phyloP scores from a whole-genome alignment of 305 asterid species.

The Fraxinus xanthoxyloides region DNA sequence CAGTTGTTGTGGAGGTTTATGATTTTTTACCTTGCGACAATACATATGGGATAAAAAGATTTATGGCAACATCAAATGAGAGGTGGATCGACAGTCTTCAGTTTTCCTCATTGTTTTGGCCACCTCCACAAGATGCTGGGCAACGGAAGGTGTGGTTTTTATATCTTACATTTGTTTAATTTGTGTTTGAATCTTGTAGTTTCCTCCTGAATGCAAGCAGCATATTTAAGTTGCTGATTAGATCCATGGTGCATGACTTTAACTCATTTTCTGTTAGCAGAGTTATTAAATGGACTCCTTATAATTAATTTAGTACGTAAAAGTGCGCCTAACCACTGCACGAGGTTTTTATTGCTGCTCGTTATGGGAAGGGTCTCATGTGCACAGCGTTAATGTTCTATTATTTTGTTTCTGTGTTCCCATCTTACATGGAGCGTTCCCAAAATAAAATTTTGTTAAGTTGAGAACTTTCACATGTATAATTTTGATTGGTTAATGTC shows the following conservation, averaged over 20 bases:
- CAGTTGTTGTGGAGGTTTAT: slow-evolving; percentile 31
- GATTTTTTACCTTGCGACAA: slow-evolving; percentile 29
- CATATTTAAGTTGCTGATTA: background rate
- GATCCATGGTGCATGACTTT: background rate
- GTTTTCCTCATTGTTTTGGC: slow-evolving; percentile 92
- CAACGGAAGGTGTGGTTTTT: slow-evolving; percentile 69
- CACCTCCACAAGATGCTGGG: slow-evolving; percentile 75
- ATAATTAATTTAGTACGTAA: background rate
- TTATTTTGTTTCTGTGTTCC: background rate
- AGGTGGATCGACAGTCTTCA: slow-evolving; percentile 93
- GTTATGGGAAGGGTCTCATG: background rate
- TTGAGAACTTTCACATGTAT: background rate
- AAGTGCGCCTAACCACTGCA: background rate
- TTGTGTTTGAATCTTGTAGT: background rate
- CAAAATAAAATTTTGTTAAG: background rate
- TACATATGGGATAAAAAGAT: slow-evolving; percentile 37
- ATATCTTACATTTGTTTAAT: background rate
- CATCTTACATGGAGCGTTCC: background rate
- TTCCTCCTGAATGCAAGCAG: background rate
- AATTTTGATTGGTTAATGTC: background rate
- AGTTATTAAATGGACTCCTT: background rate
- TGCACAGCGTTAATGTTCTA: background rate
- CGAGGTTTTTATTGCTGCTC: background rate
- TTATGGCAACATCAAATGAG: slow-evolving; percentile 68
- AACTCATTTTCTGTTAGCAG: background rate